A percentile compares a stretch with the other conserved stretches of the same genome.
Conservation (phyloP, 305 asterid species). For the Nicotiana rustica region DNA sequence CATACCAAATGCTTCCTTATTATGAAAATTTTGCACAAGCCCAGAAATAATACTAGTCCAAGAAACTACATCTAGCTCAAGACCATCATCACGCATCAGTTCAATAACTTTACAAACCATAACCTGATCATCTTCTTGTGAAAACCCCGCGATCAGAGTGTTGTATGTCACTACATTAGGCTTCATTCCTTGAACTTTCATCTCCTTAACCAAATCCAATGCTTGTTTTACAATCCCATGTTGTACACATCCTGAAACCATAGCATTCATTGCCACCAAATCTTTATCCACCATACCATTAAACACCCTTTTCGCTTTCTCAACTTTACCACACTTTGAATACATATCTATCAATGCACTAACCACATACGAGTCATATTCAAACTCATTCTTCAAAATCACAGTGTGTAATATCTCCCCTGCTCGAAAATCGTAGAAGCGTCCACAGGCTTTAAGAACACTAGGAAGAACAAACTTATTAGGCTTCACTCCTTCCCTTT, state of each 20-base stretch:
- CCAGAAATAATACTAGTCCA: constrained; percentile 82
- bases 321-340: constrained; percentile 59
- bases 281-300: constrained; percentile 52
- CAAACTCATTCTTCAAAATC: constrained; percentile 51
- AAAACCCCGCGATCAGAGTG: constrained; percentile 70
- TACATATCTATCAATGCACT: constrained; percentile 73
- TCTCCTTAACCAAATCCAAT: constrained; percentile 51
- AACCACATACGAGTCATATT: constrained; percentile 55
- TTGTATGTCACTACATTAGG: constrained; percentile 73
- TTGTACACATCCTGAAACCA: constrained; percentile 69
- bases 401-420: constrained; percentile 58
- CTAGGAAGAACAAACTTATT: constrained; percentile 65
- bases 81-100: constrained; percentile 48
- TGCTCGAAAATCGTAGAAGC: constrained; percentile 48
- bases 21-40: constrained; percentile 61
- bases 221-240: constrained; percentile 50
- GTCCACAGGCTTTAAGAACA: constrained; percentile 68
- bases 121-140: constrained; percentile 55
- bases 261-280: constrained; percentile 65
- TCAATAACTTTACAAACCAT: constrained; percentile 49
- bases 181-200: constrained; percentile 49
- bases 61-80: constrained; percentile 69
- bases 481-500: constrained; percentile 41
- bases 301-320: constrained; percentile 62
- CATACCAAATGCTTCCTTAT: constrained; percentile 52